A percentile compares a stretch with the other conserved stretches of the same genome.
Conservation (phyloP, 164 flowering plant genomes). For the Magnolia changhungtana region DNA sequence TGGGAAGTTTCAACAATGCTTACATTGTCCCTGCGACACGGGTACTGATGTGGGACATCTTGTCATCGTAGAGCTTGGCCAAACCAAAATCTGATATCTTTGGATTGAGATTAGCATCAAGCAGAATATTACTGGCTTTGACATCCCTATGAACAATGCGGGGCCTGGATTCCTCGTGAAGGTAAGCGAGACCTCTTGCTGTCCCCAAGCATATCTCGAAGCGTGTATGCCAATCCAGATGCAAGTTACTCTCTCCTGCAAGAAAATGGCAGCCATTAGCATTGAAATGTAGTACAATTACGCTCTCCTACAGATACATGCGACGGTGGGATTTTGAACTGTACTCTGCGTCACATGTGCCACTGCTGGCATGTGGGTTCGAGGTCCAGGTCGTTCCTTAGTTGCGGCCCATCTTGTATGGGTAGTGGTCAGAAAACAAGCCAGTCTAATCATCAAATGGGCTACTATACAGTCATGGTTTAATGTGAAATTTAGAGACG, state of each 20-base stretch:
- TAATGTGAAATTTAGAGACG: too few species aligned
- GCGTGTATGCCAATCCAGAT: slow-evolving; percentile 59
- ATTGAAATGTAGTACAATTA: neutral
- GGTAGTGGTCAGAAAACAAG: too few species aligned
- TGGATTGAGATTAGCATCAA: slow-evolving; percentile 31
- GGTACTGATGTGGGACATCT: slow-evolving; percentile 19
- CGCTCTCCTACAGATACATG: too few species aligned
- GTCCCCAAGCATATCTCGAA: slow-evolving; percentile 63
- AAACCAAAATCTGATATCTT: slow-evolving; percentile 25
- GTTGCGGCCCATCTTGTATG: too few species aligned
- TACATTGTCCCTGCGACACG: slow-evolving; percentile 24
- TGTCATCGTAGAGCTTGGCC: slow-evolving; percentile 23
- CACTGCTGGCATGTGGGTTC: too few species aligned
- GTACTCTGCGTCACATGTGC: too few species aligned
- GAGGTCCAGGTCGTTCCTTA: too few species aligned
- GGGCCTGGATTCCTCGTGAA: slow-evolving; percentile 68
- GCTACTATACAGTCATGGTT: too few species aligned
- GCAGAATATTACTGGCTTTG: slow-evolving; percentile 78
- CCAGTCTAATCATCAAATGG: too few species aligned
- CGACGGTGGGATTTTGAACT: too few species aligned
- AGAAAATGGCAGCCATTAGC: neutral
- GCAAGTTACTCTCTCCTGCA: slow-evolving; percentile 39
- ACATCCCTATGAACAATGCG: slow-evolving; percentile 77
- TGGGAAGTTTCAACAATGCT: neutral
- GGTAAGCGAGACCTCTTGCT: slow-evolving; percentile 74